Evolutionary conservation across 306 rosid species (phyloP), one percentile per base, ranked within the genome.

Genomic region (Rosa rugosa): DNA sequence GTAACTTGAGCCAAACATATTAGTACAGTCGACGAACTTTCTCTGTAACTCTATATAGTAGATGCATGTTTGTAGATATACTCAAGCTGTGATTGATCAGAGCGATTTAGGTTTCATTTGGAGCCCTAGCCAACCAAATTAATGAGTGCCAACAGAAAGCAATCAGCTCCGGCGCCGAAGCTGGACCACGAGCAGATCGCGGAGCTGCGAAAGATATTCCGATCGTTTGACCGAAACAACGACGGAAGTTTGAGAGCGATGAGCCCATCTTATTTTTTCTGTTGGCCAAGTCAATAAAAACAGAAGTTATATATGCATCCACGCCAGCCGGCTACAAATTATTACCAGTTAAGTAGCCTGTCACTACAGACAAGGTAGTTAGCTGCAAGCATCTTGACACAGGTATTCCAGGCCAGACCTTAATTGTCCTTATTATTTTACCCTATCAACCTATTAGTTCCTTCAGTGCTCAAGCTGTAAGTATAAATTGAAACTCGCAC

Each of bases 211-310:
- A 87, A 87, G 51, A 88, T 90, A 2, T 90, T 90, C 77, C 83
- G 89, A 1, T 85, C 92, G 0, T 90, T 90, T 42, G 92, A 90
- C 57, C 77, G 91, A 62, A 85, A 90, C 87, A 85, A 90, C 51
- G 91, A 90, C 45, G 92, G 91, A 2, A 84, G 87, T 78, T 77
- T 90, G 10, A 2, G 36, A 31, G 36, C 2, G 36, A 31, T 2
- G 36, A 31, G 36, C 36, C 36, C 36, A 31, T 31, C 36, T 31
- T 31, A 31, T 31, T 31, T 31, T 31, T 31, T 31, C 36, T 31
- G 36, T 31, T 31, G 36, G 36, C 36, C 36, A 31, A 31, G 36
- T 31, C 36, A 31, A 31, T 31, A 31, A 31, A 31, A 31, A 31
- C 36, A 31, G 3, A 31, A 31, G 36, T 31, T 31, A 31, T 31